Base-by-base conservation (phyloP, 179 eudicot species). In the Corrigiola litoralis region DNA sequence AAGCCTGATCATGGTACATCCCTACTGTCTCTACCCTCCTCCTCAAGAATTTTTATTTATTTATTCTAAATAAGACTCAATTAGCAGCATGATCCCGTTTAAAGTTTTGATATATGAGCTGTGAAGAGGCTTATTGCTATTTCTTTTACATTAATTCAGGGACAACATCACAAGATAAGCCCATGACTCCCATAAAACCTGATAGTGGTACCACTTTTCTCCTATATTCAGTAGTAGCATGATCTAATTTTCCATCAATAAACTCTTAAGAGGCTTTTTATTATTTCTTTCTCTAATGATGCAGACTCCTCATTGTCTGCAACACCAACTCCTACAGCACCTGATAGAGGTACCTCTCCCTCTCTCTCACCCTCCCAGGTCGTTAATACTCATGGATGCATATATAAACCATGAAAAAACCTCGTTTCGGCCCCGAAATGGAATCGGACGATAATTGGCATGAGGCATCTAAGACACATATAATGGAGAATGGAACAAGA, bases 291-390 rank as follows among this genome's bases (percentile, higher is more conserved):
- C n/a, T 44, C 25, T 67, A 42, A 55, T 45, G 46, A 57, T 67
- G 63, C 53, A 67, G 71, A 45, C 46, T 14, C 40, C 25, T 63
- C 71, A 14, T 48, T 44, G 29, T 32, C 17, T n/a, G 23, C 48
- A 28, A 48, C 56, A 42, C 23, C 21, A 16, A 32, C 71, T 45
- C 50, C 51, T 14, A 18, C 33, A 56, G 33, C 46, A 56, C 9
- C 25, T 45, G 54, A 45, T 49, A 47, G 45, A 41, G 55, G 55
- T 67, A 25, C 14, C 27, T 31, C 28, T 7, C 17, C 11, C 48
- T 55, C 63, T 24, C 18, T 10, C 6, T 67, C 40, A 7, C 24
- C 8, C 27, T 44, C 42, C 33, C 62, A n/a, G n/a, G n/a, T n/a
- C n/a, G n/a, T n/a, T n/a, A n/a, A n/a, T n/a, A n/a, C n/a, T n/a